phyloP scores from a whole-genome alignment of 2,329 filamentous ascomycete genomes.

The Paraconiothyrium sp. region DNA sequence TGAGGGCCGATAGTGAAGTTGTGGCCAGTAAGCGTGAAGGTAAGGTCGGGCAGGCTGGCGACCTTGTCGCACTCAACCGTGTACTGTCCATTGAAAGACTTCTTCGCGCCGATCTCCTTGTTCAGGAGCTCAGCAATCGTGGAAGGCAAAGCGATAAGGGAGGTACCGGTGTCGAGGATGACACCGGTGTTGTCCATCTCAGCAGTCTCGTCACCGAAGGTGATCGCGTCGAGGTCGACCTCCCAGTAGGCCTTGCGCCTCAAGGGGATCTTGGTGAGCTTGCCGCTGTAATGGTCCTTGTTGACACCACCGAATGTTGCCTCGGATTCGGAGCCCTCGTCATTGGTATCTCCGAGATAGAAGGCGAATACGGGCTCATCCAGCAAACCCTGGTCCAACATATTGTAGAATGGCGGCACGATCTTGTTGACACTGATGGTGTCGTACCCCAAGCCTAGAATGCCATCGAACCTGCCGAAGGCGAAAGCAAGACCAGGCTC shows the following conservation, averaged over 20 bases:
- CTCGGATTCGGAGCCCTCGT: slow-evolving; percentile 77
- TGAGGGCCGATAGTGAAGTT: slow-evolving; percentile 89
- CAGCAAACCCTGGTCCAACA: slow-evolving; percentile 87
- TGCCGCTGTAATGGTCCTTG: slow-evolving; percentile 80
- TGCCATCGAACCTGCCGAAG: slow-evolving; percentile 97
- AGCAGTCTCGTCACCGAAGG: slow-evolving; percentile 84
- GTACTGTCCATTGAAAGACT: slow-evolving; percentile 97
- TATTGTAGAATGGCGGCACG: slow-evolving; percentile 94
- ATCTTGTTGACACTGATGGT: slow-evolving; percentile 97
- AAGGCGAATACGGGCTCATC: slow-evolving; percentile 96
- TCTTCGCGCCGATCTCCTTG: slow-evolving; percentile 97
- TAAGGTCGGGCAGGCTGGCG: slow-evolving; percentile 84
- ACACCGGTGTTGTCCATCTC: slow-evolving; percentile 94
- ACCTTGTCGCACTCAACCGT: slow-evolving; percentile 88
- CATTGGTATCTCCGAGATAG: slow-evolving; percentile 82
- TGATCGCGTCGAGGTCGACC: slow-evolving; percentile 92
- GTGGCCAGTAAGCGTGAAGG: slow-evolving; percentile 88
- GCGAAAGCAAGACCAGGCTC: slow-evolving; percentile 98
- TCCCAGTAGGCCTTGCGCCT: slow-evolving; percentile 99
- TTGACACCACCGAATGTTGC: slow-evolving; percentile 91
- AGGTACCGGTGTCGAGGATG: slow-evolving; percentile 98
- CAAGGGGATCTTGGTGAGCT: slow-evolving; percentile 91
- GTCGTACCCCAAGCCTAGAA: slow-evolving; percentile 92
- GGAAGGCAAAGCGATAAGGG: slow-evolving; percentile 91
- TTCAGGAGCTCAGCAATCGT: slow-evolving; percentile 96